phyloP scores from a whole-genome alignment of 768 basidiomycete species.

The Lactarius tabidus region DNA sequence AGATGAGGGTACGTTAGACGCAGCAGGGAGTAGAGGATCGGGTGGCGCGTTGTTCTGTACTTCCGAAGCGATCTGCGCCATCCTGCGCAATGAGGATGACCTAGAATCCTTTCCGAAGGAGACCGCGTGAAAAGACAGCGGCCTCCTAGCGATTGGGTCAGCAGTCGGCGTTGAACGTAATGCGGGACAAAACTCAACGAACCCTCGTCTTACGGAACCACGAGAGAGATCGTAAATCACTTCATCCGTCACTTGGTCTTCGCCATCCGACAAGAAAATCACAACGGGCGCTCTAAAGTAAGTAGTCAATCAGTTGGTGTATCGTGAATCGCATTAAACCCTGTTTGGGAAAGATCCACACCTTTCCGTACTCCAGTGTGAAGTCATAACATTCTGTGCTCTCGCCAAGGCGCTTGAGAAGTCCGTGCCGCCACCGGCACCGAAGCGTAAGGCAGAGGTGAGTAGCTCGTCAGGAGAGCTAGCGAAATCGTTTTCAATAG shows the following conservation, averaged over 20 bases:
- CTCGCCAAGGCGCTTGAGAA: slow-evolving; percentile 40
- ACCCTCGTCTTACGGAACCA: slow-evolving; percentile 45
- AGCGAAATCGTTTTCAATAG: slow-evolving; percentile 43
- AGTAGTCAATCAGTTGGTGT: slow-evolving; percentile 16
- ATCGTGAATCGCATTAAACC: neutral
- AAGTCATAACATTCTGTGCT: slow-evolving; percentile 40
- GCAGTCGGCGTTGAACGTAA: neutral
- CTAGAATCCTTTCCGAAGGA: slow-evolving; percentile 44
- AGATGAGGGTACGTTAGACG: slow-evolving; percentile 27
- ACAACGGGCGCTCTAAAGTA: slow-evolving; percentile 44
- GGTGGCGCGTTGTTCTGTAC: slow-evolving; percentile 43
- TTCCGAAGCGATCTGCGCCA: slow-evolving; percentile 49
- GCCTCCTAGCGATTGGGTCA: slow-evolving; percentile 36
- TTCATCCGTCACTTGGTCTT: slow-evolving; percentile 40
- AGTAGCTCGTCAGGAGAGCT: slow-evolving; percentile 46
- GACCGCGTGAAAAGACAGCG: slow-evolving; percentile 55
- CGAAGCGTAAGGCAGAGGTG: slow-evolving; percentile 35
- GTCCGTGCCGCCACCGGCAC: slow-evolving; percentile 40
- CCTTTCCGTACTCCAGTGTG: slow-evolving; percentile 50
- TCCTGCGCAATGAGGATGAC: slow-evolving; percentile 39
- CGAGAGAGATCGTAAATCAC: slow-evolving; percentile 42
- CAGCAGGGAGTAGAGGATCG: slow-evolving; percentile 32
- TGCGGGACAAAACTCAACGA: neutral
- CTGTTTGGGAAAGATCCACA: slow-evolving; percentile 27
- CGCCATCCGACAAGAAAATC: slow-evolving; percentile 57